Evolutionary conservation across 2,329 filamentous ascomycete species (phyloP).

Genomic region (Didymella arachidicola): DNA sequence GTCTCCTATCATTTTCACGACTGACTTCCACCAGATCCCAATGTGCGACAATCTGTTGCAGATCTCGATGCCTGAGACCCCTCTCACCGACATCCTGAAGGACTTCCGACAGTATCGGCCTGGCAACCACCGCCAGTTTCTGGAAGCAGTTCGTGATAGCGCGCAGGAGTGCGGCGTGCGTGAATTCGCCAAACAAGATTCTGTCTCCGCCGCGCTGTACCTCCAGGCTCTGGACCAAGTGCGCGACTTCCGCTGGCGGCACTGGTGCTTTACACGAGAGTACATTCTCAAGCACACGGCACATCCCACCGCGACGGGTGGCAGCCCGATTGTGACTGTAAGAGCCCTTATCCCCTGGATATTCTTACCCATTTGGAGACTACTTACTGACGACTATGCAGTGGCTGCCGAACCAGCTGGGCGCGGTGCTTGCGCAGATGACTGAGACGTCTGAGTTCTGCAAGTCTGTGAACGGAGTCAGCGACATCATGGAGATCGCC

Average conservation of each 20-base stretch:
- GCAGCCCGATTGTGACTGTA: conserved; percentile 78
- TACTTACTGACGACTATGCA: conserved; percentile 27
- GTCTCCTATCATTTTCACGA: background rate
- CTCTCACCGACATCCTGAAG: conserved; percentile 83
- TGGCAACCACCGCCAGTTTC: conserved; percentile 85
- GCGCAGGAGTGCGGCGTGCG: conserved; percentile 63
- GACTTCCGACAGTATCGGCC: conserved; percentile 92
- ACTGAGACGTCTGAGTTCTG: conserved; percentile 62
- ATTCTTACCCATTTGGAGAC: background rate
- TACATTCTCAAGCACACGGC: conserved; percentile 81
- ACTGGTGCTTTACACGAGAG: conserved; percentile 86
- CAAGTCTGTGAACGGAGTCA: conserved; percentile 56
- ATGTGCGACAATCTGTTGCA: conserved; percentile 87
- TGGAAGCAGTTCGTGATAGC: conserved; percentile 71
- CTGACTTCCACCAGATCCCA: conserved; percentile 64
- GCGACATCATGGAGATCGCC: conserved; percentile 73
- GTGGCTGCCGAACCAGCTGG: conserved; percentile 83
- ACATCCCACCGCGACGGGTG: conserved; percentile 81
- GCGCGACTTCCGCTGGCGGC: conserved; percentile 81
- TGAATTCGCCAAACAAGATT: conserved; percentile 69
- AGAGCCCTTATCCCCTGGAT: conserved; percentile 21
- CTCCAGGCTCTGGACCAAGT: conserved; percentile 71
- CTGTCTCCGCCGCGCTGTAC: conserved; percentile 60
- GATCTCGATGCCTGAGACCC: conserved; percentile 86
- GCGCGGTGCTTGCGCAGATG: conserved; percentile 78